Base-by-base conservation (phyloP, 139 green algal genomes). In the Astrephomene gubernaculifera region DNA sequence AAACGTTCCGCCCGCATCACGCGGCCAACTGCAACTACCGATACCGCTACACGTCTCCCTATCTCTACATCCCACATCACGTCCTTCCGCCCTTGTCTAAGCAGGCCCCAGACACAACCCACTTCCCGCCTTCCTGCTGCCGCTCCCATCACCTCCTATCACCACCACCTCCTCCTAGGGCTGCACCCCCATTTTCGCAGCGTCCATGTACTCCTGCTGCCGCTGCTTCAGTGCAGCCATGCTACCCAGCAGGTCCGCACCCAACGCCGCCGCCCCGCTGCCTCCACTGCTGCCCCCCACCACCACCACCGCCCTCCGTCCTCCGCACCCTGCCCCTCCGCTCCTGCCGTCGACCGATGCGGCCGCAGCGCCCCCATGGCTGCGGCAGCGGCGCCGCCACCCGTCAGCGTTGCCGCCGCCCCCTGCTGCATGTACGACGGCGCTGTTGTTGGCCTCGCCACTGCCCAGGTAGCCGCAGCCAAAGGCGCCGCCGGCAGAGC, bases 151-250 rank as follows among this genome's bases (percentile, higher is more conserved):
- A n/a, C n/a, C n/a, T n/a, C n/a, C n/a, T n/a, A n/a, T n/a, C n/a
- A n/a, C n/a, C n/a, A n/a, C n/a, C n/a, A n/a, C n/a, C n/a, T n/a
- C n/a, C 63, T 17, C 35, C 68, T 64, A 80, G 9, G 71, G 45
- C 73, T 81, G 73, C 60, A 83, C 27, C 9, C 79, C 65, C 8
- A 78, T 49, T 35, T 71, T 39, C n/a, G 73, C 86, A 2, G 65
- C 81, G 6, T 85, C 29, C 73, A 90, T 76, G 65, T 90, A 90
- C 64, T 82, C 53, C 81, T 82, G 65, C 81, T 90, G 86, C 65
- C 86, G 72, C 4, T 87, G 73, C 63, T 81, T 33, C 54, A 90
- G 80, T 3, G 72, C 86, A 8, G 86, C 81, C n/a, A 90, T 86
- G 79, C 45, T 70, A 49, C 65, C 70, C 27, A 86, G 79, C 5